Conservation (phyloP, 352 stramenopile genomes). For the Phytophthora megakarya region DNA sequence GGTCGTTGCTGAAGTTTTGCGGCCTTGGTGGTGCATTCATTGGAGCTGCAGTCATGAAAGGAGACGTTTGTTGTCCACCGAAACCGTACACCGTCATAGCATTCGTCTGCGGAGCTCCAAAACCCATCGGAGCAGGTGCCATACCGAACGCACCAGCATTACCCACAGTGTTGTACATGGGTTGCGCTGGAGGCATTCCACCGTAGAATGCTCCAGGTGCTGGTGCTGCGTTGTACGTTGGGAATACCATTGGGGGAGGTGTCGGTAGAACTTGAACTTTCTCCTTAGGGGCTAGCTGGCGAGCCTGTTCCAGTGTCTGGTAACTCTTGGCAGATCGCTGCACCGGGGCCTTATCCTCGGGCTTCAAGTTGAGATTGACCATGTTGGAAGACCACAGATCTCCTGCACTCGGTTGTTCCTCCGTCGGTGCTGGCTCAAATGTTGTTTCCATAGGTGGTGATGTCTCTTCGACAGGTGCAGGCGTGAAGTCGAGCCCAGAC, state of each 20-base stretch:
- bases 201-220: conserved; percentile 31
- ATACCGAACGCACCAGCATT: conserved; percentile 33
- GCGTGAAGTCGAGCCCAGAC: conserved; percentile 73
- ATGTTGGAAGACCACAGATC: conserved; percentile 79
- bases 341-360: conserved; percentile 53
- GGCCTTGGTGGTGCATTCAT: conserved; percentile 32
- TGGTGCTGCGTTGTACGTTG: conserved; percentile 27
- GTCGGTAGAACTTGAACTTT: conserved; percentile 68
- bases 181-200: conserved; percentile 35
- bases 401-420: conserved; percentile 37
- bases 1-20: conserved; percentile 45
- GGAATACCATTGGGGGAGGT: conserved; percentile 35
- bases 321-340: conserved; percentile 52
- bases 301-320: conserved; percentile 78
- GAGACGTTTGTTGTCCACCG: conserved; percentile 36
- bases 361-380: conserved; percentile 77
- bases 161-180: conserved; percentile 43
- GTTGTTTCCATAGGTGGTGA: conserved; percentile 21
- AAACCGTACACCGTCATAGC: conserved; percentile 25
- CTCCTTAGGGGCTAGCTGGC: conserved; percentile 57
- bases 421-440: conserved; percentile 23
- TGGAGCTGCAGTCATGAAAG: conserved; percentile 46
- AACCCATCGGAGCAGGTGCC: conserved; percentile 23
- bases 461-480: conserved; percentile 46
- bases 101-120: conserved; percentile 24